These are phyloP conservation scores for Kalmusia sp. DNA, from an alignment of 2,329 filamentous ascomycete species.

Conservation along the genomic window DNA sequence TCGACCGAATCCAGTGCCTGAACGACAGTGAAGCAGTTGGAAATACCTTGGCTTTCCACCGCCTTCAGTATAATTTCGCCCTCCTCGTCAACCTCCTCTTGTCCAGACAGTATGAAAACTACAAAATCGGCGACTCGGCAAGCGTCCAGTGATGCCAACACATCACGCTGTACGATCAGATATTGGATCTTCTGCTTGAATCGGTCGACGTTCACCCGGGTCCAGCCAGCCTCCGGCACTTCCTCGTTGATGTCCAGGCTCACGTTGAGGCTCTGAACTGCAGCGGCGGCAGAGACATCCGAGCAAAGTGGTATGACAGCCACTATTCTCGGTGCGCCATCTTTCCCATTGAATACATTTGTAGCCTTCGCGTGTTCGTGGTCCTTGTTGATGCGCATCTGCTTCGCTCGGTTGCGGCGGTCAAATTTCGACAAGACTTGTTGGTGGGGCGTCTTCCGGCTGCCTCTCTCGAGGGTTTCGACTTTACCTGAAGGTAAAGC, in stretches of 20 bases:
- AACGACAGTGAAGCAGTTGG: constrained; percentile 86
- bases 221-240: constrained; percentile 63
- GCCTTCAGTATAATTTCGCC: constrained; percentile 86
- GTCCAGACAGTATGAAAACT: constrained; percentile 80
- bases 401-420: constrained; percentile 91
- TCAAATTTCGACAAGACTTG: constrained; percentile 98
- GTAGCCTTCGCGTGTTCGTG: constrained; percentile 80
- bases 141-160: constrained; percentile 82
- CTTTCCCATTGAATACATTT: constrained; percentile 82
- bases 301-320: constrained; percentile 84
- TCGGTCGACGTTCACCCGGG: constrained; percentile 77
- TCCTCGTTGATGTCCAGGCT: constrained; percentile 81
- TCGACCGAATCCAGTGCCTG: constrained; percentile 81
- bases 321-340: constrained; percentile 87
- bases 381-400: constrained; percentile 83
- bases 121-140: constrained; percentile 92
- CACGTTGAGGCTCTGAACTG: constrained; percentile 73
- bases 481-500: constrained; percentile 70
- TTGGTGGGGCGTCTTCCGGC: constrained; percentile 89
- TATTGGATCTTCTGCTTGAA: constrained; percentile 97
- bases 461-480: constrained; percentile 71
- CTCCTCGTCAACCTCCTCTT: constrained; percentile 81
- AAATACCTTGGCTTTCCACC: constrained; percentile 92
- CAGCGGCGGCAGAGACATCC: constrained; percentile 71
- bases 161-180: constrained; percentile 73